Base-by-base conservation (phyloP, 495 filamentous ascomycete species). In the Ascobolus immersus region DNA sequence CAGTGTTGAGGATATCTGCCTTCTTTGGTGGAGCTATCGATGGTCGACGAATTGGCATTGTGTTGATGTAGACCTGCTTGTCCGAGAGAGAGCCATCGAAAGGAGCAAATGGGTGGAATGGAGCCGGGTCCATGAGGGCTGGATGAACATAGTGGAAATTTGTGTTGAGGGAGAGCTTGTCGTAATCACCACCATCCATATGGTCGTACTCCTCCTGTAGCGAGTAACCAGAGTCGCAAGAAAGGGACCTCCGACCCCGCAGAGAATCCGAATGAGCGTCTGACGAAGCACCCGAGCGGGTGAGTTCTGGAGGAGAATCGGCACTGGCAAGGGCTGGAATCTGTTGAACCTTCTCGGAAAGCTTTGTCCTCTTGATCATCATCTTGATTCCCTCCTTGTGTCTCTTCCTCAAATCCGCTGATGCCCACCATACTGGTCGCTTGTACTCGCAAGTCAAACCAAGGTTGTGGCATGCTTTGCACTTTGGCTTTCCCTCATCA, bases 321-420 rank as follows among this genome's bases (percentile, higher is more conserved):
- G 56, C 64, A 38, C 54, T 47, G 25, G 45, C 55, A 41, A 66
- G 59, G 28, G 65, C 57, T 25, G 61, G 61, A 20, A 58, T 42
- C 34, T 64, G 52, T 9, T 56, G 55, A 24, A 60, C 54, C 65
- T 91, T 86, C 56, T 94, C 84, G 24, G 73, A 67, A 39, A 82
- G 61, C 64, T 94, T 93, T 40, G 81, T 93, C 35, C 78, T 69
- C 65, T 90, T 90, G 58, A 96, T 96, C 53, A 82, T 79, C 57
- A 73, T 72, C 64, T 96, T 96, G 59, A 96, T 82, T 14, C 67
- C 58, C 50, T 93, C 86, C 62, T 96, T 96, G 49, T 92, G 78
- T 17, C 71, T 50, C 44, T 71, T 67, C 38, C 86, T 63, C 54
- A 73, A 68, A 40, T 90, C 80, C 44, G 74, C 71, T 58, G 75